Conservation (phyloP, 768 basidiomycete species). For the Cystobasidium onofrii region DNA sequence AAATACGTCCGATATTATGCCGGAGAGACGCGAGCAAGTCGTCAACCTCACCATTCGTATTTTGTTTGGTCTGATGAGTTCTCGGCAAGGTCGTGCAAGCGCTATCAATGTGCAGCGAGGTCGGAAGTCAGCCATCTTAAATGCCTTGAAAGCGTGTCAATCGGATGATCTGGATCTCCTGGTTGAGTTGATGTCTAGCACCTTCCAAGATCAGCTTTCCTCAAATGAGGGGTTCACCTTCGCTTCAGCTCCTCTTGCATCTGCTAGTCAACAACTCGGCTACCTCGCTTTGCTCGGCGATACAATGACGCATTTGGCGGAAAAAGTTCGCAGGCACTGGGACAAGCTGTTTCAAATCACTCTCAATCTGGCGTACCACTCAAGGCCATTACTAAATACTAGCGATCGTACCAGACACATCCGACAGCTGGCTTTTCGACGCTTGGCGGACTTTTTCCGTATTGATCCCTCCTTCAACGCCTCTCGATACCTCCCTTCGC, state of each 20-base stretch:
- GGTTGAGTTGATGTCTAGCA: constrained; percentile 68
- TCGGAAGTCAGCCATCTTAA: constrained; percentile 65
- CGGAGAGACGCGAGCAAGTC: constrained; percentile 57
- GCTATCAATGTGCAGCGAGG: constrained; percentile 54
- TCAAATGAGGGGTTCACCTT: constrained; percentile 36
- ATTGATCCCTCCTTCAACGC: constrained; percentile 67
- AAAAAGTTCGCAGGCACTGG: constrained; percentile 63
- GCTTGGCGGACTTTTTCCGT: constrained; percentile 80
- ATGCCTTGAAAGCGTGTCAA: constrained; percentile 60
- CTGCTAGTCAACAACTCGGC: constrained; percentile 54
- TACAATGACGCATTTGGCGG: constrained; percentile 70
- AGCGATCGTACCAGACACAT: constrained; percentile 52
- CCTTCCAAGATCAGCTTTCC: constrained; percentile 51
- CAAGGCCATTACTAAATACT: constrained; percentile 56
- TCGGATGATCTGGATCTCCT: constrained; percentile 67
- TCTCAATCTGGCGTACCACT: constrained; percentile 58
- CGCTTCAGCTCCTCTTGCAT: constrained; percentile 25
- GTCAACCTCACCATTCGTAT: constrained; percentile 65
- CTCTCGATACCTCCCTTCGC: constrained; percentile 57
- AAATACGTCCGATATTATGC: constrained; percentile 53
- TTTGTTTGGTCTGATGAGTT: constrained; percentile 79
- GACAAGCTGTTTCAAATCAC: constrained; percentile 63
- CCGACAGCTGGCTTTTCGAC: constrained; percentile 74
- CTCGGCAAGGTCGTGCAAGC: constrained; percentile 58
- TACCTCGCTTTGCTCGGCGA: constrained; percentile 78